These are phyloP conservation scores for Exserohilum rostratum DNA, from an alignment of 2,329 filamentous ascomycete genomes.

Conservation along the genomic window DNA sequence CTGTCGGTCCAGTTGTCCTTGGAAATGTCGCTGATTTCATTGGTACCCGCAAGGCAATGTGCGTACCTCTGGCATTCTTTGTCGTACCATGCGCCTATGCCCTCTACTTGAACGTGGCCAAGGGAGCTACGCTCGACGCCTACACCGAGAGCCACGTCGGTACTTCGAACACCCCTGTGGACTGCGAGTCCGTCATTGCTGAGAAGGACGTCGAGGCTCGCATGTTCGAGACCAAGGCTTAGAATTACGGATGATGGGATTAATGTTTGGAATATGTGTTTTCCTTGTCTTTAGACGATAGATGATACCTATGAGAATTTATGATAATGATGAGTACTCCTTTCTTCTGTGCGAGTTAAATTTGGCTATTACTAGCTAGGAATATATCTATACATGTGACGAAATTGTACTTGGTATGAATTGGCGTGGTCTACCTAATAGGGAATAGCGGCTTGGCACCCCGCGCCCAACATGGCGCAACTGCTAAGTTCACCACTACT, in stretches of 20 bases:
- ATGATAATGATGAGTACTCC: not conserved
- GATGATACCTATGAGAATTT: not conserved
- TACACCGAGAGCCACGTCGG: constrained; percentile 44
- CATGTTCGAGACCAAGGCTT: constrained; percentile 23
- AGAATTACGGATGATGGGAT: not conserved
- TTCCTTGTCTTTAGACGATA: not conserved
- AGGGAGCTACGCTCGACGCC: constrained; percentile 45
- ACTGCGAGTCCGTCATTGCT: constrained; percentile 33
- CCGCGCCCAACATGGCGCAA: no score
- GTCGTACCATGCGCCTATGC: constrained; percentile 45
- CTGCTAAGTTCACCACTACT: no score
- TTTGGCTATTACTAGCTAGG: no score
- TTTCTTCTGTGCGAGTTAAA: no score
- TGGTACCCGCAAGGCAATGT: constrained; percentile 44
- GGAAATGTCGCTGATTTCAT: constrained; percentile 45
- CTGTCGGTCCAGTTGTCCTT: constrained; percentile 44
- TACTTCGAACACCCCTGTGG: constrained; percentile 26
- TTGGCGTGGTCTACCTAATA: no score
- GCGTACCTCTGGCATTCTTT: constrained; percentile 46
- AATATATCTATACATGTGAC: no score
- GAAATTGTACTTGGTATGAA: no score
- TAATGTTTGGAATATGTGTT: not conserved
- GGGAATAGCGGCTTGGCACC: no score
- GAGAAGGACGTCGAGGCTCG: constrained; percentile 33
- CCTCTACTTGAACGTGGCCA: constrained; percentile 45